These are phyloP conservation scores for Diaporthe sp. DNA, from an alignment of 2,329 filamentous ascomycete species.

Conservation along the genomic window DNA sequence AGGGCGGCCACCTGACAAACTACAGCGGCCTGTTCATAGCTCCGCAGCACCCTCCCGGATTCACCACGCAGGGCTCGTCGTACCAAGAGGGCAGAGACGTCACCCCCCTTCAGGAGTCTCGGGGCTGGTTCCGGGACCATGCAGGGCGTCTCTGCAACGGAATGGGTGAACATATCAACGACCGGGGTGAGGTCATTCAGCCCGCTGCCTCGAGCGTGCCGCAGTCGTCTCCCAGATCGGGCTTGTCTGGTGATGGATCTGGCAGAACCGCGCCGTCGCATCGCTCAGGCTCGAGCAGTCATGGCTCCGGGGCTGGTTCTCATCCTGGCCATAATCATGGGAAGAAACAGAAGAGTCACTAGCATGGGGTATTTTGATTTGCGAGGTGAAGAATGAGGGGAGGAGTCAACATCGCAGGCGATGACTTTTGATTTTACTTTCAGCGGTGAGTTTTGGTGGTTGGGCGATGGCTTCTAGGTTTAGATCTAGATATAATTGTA, in stretches of 20 bases:
- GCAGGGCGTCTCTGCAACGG: not conserved
- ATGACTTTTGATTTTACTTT: not conserved
- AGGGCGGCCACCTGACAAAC: not conserved
- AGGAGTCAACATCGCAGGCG: too few species aligned
- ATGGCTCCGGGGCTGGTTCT: not conserved
- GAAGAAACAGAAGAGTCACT: not conserved
- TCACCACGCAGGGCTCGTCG: slow-evolving; percentile 9
- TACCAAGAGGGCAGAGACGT: not conserved
- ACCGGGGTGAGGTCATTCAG: not conserved
- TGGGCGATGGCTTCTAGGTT: not conserved
- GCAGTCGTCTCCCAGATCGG: not conserved
- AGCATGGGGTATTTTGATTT: not conserved
- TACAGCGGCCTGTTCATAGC: not conserved
- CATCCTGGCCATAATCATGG: too few species aligned
- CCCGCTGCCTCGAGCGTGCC: not conserved
- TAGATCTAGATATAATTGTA: not conserved
- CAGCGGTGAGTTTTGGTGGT: too few species aligned
- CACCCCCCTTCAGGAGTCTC: not conserved
- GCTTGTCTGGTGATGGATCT: not conserved
- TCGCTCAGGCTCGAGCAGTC: not conserved
- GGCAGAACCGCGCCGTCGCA: not conserved
- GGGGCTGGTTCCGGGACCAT: not conserved
- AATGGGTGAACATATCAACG: not conserved
- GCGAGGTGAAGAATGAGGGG: not conserved
- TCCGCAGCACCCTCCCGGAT: not conserved